These are phyloP conservation scores for Yamadazyma spencermartinsiae DNA, from an alignment of 1,139 yeast genomes.

Conservation along the genomic window DNA sequence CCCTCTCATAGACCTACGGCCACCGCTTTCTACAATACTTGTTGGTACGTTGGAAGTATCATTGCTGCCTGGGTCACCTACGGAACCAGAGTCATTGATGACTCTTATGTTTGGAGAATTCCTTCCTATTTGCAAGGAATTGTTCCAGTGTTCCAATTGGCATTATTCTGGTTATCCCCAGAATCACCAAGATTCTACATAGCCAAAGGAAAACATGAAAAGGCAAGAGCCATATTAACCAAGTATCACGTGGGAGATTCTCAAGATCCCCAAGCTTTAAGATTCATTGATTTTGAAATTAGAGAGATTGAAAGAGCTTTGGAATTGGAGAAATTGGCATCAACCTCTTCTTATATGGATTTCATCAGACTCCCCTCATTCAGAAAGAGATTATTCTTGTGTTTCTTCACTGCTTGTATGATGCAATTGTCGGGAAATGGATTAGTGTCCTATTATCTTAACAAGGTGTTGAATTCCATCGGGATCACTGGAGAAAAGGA, in stretches of 20 bases:
- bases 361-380: slow-evolving; percentile 35
- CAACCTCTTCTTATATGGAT: slow-evolving; percentile 31
- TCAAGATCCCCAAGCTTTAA: slow-evolving; percentile 20
- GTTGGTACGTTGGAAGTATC: slow-evolving; percentile 52
- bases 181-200: slow-evolving; percentile 50
- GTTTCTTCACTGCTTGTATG: slow-evolving; percentile 31
- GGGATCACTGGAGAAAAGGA: slow-evolving; percentile 44
- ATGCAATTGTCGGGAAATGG: slow-evolving; percentile 55
- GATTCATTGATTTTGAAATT: slow-evolving; percentile 44
- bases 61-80: slow-evolving; percentile 47
- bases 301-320: slow-evolving; percentile 43
- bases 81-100: slow-evolving; percentile 15
- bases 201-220: slow-evolving; percentile 32
- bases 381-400: slow-evolving; percentile 45
- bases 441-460: slow-evolving; percentile 50
- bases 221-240: slow-evolving; percentile 42
- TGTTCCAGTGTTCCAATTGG: slow-evolving; percentile 27
- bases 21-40: slow-evolving; percentile 48
- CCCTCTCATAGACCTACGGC: slow-evolving; percentile 48
- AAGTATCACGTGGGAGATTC: slow-evolving; percentile 41
- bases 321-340: slow-evolving; percentile 28
- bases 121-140: slow-evolving; percentile 47
- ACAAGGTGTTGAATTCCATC: slow-evolving; percentile 46
- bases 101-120: slow-evolving; percentile 36
- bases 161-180: slow-evolving; percentile 37